phyloP scores from a whole-genome alignment of 176 grass and related monocot species.

The Miscanthus lutarioriparius region DNA sequence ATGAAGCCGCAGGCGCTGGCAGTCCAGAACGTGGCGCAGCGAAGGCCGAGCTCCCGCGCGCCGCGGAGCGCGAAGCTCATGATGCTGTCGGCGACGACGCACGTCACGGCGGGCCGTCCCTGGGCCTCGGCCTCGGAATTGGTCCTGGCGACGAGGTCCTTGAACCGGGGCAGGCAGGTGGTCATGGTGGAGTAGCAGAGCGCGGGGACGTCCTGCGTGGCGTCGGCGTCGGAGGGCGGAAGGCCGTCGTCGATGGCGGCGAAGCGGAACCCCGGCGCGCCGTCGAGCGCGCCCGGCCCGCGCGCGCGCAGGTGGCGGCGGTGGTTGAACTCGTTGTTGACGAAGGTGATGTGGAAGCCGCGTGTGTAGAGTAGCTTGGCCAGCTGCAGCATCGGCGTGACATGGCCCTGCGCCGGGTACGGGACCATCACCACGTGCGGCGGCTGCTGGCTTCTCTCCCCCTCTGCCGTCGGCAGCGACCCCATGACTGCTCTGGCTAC shows the following conservation, averaged over 20 bases:
- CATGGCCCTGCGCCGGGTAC: neutral
- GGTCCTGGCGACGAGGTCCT: conserved; percentile 24
- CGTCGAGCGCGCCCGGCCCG: neutral
- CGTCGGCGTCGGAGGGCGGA: conserved; percentile 46
- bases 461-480: neutral
- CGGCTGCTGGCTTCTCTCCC: conserved; percentile 27
- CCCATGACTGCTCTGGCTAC: conserved; percentile 19
- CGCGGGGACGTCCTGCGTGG: conserved; percentile 53
- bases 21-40: conserved; percentile 43
- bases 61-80: conserved; percentile 37
- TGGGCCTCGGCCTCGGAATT: conserved; percentile 18
- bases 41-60: conserved; percentile 42
- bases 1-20: conserved; percentile 39
- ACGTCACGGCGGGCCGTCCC: conserved; percentile 24
- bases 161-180: conserved; percentile 44
- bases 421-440: neutral
- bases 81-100: conserved; percentile 2
- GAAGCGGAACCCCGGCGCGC: conserved; percentile 36
- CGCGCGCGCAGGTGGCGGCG: neutral
- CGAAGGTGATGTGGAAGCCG: neutral
- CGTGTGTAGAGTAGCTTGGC: neutral
- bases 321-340: neutral
- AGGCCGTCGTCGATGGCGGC: conserved; percentile 40
- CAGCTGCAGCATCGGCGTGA: neutral
- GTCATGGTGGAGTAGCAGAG: conserved; percentile 54